A percentile compares a stretch with the other conserved stretches of the same genome.
Evolutionary conservation across 2,329 filamentous ascomycete species (phyloP).

Genomic region (Penicillium sp.): DNA sequence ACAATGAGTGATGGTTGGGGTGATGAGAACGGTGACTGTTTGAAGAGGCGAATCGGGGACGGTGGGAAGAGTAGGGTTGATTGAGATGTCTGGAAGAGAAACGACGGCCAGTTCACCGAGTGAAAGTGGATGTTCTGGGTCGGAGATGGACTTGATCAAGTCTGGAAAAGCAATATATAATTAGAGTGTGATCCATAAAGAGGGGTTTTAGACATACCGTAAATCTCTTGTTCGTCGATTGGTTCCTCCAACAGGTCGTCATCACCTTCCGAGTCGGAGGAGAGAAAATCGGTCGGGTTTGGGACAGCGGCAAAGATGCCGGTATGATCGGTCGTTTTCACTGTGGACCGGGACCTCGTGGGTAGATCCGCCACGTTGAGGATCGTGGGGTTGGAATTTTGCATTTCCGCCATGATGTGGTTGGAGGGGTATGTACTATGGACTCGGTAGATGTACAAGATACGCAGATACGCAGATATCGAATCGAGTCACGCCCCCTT

Average conservation of each 20-base stretch:
- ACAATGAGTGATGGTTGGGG: slow-evolving; percentile 94
- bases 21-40: slow-evolving; percentile 80
- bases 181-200: background rate
- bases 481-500: no score
- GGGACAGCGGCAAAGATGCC: slow-evolving; percentile 51
- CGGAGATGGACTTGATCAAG: slow-evolving; percentile 87
- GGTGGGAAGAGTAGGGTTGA: slow-evolving; percentile 60
- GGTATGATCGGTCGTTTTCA: slow-evolving; percentile 37
- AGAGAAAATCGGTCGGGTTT: slow-evolving; percentile 48
- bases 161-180: slow-evolving; percentile 50
- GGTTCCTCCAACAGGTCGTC: slow-evolving; percentile 65
- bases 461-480: no score
- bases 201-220: slow-evolving; percentile 52
- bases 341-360: slow-evolving; percentile 55
- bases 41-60: slow-evolving; percentile 56
- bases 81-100: slow-evolving; percentile 87
- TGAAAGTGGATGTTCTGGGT: slow-evolving; percentile 92
- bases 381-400: slow-evolving; percentile 78
- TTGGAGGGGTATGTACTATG: no score
- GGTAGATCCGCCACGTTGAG: slow-evolving; percentile 82
- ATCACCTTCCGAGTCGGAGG: slow-evolving; percentile 45
- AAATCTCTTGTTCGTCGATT: slow-evolving; percentile 96
- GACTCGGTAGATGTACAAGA: no score
- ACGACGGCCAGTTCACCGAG: slow-evolving; percentile 90
- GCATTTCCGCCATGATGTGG: slow-evolving; percentile 34